Conservation (phyloP, 257 asterid species). For the Rauvolfia tetraphylla region DNA sequence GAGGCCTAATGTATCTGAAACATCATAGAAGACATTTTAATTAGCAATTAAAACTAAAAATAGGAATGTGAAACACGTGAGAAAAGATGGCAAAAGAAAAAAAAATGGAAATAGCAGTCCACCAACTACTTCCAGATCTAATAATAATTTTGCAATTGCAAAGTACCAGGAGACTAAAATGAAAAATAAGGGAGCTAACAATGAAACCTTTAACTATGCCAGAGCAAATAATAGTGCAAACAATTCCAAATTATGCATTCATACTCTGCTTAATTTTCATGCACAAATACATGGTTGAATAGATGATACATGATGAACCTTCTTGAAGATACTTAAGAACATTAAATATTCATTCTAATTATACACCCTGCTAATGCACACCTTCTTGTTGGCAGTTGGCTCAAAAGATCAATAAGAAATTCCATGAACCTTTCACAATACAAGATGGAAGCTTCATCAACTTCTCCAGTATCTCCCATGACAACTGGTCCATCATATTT, state of each 20-base stretch:
- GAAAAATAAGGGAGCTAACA: not conserved
- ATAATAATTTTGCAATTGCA: not conserved
- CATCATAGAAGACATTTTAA: conserved; percentile 10
- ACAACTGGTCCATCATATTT: conserved; percentile 35
- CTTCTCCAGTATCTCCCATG: conserved; percentile 36
- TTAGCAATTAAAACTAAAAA: not conserved
- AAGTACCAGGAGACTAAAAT: not conserved
- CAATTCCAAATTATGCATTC: not conserved
- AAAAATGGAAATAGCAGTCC: not conserved
- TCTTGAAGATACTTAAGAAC: not conserved
- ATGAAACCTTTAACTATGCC: not conserved
- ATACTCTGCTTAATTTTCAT: not conserved
- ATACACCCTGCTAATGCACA: conserved; percentile 13
- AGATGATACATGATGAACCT: not conserved
- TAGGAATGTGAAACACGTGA: not conserved
- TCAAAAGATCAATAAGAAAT: conserved; percentile 95
- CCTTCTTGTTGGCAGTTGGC: conserved; percentile 99
- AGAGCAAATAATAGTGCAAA: not conserved
- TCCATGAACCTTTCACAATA: conserved; percentile 98
- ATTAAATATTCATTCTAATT: not conserved
- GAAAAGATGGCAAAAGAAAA: not conserved
- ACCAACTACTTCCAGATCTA: not conserved
- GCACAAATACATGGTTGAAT: not conserved
- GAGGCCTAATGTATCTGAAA: conserved; percentile 77
- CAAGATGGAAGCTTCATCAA: conserved; percentile 67